Percentiles rank a stretch among this genome's conserved stretches.
Conservation (phyloP, 371 early-diverging fungal species). For the Fennellomyces sp. region DNA sequence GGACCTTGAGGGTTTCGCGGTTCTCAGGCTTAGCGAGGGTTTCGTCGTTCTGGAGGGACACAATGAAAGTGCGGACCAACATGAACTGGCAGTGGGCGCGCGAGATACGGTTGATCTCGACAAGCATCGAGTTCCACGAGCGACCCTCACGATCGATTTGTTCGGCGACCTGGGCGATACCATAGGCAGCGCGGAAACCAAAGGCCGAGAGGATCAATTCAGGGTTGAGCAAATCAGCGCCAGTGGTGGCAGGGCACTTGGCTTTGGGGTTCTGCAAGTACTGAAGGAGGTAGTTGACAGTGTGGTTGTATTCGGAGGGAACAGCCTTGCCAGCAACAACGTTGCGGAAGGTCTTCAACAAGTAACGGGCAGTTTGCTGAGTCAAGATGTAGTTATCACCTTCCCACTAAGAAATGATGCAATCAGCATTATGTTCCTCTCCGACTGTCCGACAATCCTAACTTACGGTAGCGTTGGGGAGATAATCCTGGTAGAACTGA, state of each 20-base stretch:
- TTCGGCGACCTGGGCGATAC: slow-evolving; percentile 55
- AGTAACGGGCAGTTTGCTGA: slow-evolving; percentile 73
- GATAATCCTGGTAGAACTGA: slow-evolving; percentile 63
- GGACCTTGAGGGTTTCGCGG: slow-evolving; percentile 38
- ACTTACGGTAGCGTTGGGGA: slow-evolving; percentile 61
- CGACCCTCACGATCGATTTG: slow-evolving; percentile 56
- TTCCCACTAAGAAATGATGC: slow-evolving; percentile 50
- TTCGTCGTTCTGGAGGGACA: slow-evolving; percentile 41
- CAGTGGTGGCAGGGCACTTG: slow-evolving; percentile 46
- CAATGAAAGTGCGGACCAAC: slow-evolving; percentile 58
- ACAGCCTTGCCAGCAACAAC: slow-evolving; percentile 54
- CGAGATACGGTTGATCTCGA: slow-evolving; percentile 63
- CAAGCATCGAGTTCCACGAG: slow-evolving; percentile 70
- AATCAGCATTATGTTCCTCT: too few relatives aligned
- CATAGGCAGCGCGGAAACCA: slow-evolving; percentile 67
- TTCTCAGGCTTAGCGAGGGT: slow-evolving; percentile 27
- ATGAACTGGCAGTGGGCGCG: slow-evolving; percentile 71
- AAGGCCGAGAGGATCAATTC: slow-evolving; percentile 65
- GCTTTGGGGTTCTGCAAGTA: slow-evolving; percentile 52
- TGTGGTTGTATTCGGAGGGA: slow-evolving; percentile 52
- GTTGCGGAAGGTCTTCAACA: slow-evolving; percentile 60
- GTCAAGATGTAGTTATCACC: slow-evolving; percentile 79
- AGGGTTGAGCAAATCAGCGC: slow-evolving; percentile 58
- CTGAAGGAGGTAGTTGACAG: slow-evolving; percentile 51
- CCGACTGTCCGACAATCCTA: not conserved